Base-by-base conservation (phyloP, 176 grass and related monocot genomes). In the Rhynchospora breviuscula region DNA sequence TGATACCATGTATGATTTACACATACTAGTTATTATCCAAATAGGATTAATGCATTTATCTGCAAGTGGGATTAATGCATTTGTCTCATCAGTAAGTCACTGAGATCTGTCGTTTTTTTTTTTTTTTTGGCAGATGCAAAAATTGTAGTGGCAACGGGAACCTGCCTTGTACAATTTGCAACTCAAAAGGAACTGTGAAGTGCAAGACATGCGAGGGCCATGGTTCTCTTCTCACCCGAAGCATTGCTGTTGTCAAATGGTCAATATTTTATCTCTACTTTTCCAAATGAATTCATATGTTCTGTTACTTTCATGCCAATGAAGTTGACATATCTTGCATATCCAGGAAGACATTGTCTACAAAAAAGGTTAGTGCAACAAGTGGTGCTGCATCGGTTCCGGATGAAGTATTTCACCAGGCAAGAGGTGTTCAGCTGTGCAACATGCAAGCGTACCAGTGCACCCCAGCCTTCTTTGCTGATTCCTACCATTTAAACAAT, bases 381-480 rank as follows among this genome's bases (percentile, higher is more conserved):
- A 91, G 91, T 58, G 93, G 88, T 59, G 89, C 93, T 73, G 93
- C 86, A 8, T 89, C 96, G 10, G 96, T 98, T 59, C 93, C 96
- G 25, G 93, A 95, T 52, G 91, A 98, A 84, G 88, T 98, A 61
- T 95, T 98, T 12, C 90, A 98, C 40, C 86, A 83, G 61, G 95
- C 95, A 23, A 78, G 69, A 90, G 94, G 95, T n/a, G 85, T 86
- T 58, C 92, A 93, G 49, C 69, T 98, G 70, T 98, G 95, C 86
- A 98, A 95, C 71, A 91, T 91, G 82, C 89, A 95, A 67, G 92
- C 95, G 3, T 93, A 95, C 84, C 92, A 98, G 83, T 98, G 95
- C 82, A 90, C 74, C n/a, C 95, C 92, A 84, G 92, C 95, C 8
- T 98, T 93, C 72, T 98, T 95, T 71, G 95, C 89, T 0, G 95